These are phyloP conservation scores for Trichoderma erinaceum DNA, from an alignment of 495 filamentous ascomycete genomes.

Conservation along the genomic window DNA sequence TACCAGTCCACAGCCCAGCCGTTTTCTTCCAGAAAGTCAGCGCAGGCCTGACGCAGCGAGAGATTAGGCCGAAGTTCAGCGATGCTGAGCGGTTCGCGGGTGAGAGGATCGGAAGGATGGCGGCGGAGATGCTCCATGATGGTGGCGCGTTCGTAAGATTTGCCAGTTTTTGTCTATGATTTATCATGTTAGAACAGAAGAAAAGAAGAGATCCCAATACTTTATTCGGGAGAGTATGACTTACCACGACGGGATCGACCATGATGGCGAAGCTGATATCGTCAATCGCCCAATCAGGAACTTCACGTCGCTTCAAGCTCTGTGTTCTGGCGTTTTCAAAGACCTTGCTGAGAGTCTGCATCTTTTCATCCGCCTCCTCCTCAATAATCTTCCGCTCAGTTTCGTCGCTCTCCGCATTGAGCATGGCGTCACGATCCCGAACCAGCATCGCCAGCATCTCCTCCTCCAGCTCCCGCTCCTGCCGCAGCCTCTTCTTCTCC, in stretches of 20 bases:
- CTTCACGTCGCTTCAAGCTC: constrained; percentile 53
- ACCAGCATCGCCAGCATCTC: constrained; percentile 43
- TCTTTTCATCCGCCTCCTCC: constrained; percentile 54
- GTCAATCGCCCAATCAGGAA: constrained; percentile 85
- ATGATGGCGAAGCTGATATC: constrained; percentile 87
- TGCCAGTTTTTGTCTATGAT: constrained; percentile 68
- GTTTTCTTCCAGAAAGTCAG: constrained; percentile 76
- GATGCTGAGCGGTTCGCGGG: constrained; percentile 62
- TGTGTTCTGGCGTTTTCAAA: constrained; percentile 54
- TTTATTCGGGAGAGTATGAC: constrained; percentile 21
- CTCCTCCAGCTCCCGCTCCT: constrained; percentile 47
- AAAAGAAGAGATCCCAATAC: no score
- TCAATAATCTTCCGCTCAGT: constrained; percentile 45
- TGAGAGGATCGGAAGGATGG: constrained; percentile 72
- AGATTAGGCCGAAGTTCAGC: constrained; percentile 79
- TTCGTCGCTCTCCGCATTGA: constrained; percentile 30
- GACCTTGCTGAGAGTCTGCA: constrained; percentile 49
- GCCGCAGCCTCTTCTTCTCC: constrained; percentile 42
- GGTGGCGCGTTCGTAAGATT: constrained; percentile 83
- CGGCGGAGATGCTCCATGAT: constrained; percentile 79
- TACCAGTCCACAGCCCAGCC: constrained; percentile 95
- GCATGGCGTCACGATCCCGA: constrained; percentile 26
- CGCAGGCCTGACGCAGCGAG: constrained; percentile 74
- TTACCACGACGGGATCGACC: constrained; percentile 80
- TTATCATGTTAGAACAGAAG: no score